Conservation (phyloP, 1,139 yeast genomes). For the Yamadazyma atlantica region DNA sequence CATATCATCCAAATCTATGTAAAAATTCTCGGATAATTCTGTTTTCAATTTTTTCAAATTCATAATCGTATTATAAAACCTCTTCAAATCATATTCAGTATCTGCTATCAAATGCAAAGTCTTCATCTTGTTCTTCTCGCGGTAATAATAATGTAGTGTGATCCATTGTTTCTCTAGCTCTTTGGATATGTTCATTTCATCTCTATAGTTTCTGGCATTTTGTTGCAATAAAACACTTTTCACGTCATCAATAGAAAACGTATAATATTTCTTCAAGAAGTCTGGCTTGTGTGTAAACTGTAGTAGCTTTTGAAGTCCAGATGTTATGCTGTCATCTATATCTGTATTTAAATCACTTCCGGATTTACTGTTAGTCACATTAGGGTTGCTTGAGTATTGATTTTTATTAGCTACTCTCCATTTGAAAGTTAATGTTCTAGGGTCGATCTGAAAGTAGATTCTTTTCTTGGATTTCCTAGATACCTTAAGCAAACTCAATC, state of each 20-base stretch:
- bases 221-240: constrained; percentile 64
- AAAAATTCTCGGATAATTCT: constrained; percentile 32
- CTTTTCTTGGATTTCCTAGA: constrained; percentile 69
- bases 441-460: constrained; percentile 34
- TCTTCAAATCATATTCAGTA: constrained; percentile 57
- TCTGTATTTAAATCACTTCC: neutral
- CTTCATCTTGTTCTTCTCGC: constrained; percentile 55
- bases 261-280: constrained; percentile 31
- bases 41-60: constrained; percentile 42
- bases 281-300: constrained; percentile 8
- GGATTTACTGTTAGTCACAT: constrained; percentile 12
- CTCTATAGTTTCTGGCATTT: constrained; percentile 80
- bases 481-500: constrained; percentile 55
- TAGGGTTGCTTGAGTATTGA: constrained; percentile 10
- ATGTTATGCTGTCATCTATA: constrained; percentile 2
- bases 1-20: constrained; percentile 29
- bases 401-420: constrained; percentile 47
- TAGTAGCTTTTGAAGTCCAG: constrained; percentile 17
- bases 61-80: constrained; percentile 58
- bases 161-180: constrained; percentile 74
- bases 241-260: constrained; percentile 67
- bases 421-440: constrained; percentile 36
- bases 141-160: constrained; percentile 67
- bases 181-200: constrained; percentile 71
- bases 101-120: constrained; percentile 75